Evolutionary conservation across 2,329 filamentous ascomycete species (phyloP).

Genomic region (Blastomyces gilchristii): DNA sequence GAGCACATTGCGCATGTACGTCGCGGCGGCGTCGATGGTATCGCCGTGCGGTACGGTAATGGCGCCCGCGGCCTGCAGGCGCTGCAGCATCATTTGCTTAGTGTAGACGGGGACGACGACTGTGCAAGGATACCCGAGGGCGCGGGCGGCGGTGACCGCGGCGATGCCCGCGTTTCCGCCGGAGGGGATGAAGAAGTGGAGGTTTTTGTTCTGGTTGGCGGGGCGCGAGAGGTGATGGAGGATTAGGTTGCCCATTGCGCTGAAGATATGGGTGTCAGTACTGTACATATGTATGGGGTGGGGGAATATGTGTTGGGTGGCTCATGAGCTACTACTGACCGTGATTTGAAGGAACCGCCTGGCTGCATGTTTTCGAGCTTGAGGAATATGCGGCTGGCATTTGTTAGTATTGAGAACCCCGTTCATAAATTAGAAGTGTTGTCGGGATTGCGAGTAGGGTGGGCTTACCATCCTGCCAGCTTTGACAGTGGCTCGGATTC

Average conservation of each 20-base stretch:
- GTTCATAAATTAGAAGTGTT: neutral
- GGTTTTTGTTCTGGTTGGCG: slow-evolving; percentile 32
- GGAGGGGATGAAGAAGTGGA: slow-evolving; percentile 69
- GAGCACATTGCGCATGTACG: slow-evolving; percentile 48
- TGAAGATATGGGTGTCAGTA: slow-evolving; percentile 1
- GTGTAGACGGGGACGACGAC: slow-evolving; percentile 63
- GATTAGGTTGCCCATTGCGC: slow-evolving; percentile 63
- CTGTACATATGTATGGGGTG: neutral
- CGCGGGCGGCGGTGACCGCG: slow-evolving; percentile 60
- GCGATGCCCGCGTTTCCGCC: slow-evolving; percentile 81
- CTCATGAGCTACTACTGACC: slow-evolving; percentile 20
- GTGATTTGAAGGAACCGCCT: slow-evolving; percentile 76
- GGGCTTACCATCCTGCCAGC: slow-evolving; percentile 58
- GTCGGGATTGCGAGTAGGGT: neutral
- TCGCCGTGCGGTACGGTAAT: slow-evolving; percentile 56
- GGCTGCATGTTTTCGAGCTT: slow-evolving; percentile 81
- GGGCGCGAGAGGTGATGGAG: slow-evolving; percentile 40
- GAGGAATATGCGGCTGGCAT: slow-evolving; percentile 59
- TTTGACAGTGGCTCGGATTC: slow-evolving; percentile 57
- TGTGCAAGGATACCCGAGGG: slow-evolving; percentile 56
- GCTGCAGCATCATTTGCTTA: slow-evolving; percentile 58
- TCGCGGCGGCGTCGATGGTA: slow-evolving; percentile 60
- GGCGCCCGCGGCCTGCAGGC: slow-evolving; percentile 58
- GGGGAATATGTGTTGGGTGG: neutral
- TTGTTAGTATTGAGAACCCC: neutral